A percentile compares a stretch with the other conserved stretches of the same genome.
Evolutionary conservation across 2,329 filamentous ascomycete genomes (phyloP).

Genomic region (Cryoendolithus antarcticus): DNA sequence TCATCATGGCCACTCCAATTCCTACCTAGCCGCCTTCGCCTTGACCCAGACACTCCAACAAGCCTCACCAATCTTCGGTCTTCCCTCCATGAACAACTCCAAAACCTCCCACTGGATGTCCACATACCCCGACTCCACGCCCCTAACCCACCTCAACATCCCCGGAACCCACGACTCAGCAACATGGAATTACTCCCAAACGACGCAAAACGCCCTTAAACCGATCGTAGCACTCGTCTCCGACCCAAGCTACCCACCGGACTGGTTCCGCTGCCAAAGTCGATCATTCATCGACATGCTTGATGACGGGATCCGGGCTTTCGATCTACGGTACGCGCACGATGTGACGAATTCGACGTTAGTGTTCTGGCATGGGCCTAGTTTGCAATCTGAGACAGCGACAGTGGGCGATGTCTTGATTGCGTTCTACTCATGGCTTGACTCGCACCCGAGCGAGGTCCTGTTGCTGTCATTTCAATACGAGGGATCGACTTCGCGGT

Average conservation of each 20-base stretch:
- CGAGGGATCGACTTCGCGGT: constrained; percentile 26
- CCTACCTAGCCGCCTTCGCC: constrained; percentile 24
- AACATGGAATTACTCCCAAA: constrained; percentile 39
- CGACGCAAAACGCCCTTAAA: constrained; percentile 29
- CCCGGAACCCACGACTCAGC: constrained; percentile 40
- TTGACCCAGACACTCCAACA: constrained; percentile 32
- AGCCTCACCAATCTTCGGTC: constrained; percentile 33
- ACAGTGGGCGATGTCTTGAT: constrained; percentile 35
- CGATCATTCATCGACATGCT: constrained; percentile 29
- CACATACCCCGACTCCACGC: constrained; percentile 29
- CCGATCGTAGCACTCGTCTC: constrained; percentile 30
- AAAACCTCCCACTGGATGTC: constrained; percentile 35
- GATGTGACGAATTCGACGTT: constrained; percentile 34
- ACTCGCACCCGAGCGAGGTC: constrained; percentile 33
- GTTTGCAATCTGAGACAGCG: constrained; percentile 32
- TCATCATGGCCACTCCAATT: neutral
- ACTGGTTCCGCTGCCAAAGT: constrained; percentile 33
- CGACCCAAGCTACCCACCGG: constrained; percentile 21
- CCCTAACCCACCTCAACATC: constrained; percentile 36
- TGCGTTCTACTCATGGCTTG: constrained; percentile 38
- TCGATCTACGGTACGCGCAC: constrained; percentile 39
- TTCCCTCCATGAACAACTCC: constrained; percentile 10
- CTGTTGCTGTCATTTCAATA: constrained; percentile 38
- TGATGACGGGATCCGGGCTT: constrained; percentile 36
- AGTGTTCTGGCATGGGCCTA: constrained; percentile 38